These are phyloP conservation scores for Fistulinella cinereoalba DNA, from an alignment of 1,284 basidiomycete species.

Conservation along the genomic window DNA sequence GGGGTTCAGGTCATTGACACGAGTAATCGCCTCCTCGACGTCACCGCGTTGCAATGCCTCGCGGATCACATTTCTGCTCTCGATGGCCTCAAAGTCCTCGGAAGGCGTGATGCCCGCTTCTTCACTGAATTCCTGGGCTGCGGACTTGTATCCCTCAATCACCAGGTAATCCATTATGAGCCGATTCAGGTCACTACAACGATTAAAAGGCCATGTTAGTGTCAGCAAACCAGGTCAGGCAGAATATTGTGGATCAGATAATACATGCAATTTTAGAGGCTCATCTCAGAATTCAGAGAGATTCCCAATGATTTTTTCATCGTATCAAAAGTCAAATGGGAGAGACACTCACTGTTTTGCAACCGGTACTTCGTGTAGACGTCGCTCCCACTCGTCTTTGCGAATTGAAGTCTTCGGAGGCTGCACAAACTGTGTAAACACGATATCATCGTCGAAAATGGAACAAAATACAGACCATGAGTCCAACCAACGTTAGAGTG, in stretches of 20 bases:
- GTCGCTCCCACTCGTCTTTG: conserved; percentile 73
- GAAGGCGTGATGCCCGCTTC: conserved; percentile 78
- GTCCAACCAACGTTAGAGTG: conserved; percentile 8
- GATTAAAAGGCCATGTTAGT: conserved; percentile 28
- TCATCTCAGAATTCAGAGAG: conserved; percentile 79
- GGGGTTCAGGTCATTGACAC: conserved; percentile 94
- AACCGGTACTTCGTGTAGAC: conserved; percentile 69
- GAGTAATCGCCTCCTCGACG: conserved; percentile 89
- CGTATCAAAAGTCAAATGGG: conserved; percentile 30
- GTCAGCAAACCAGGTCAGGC: conserved; percentile 31
- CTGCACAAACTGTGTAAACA: conserved; percentile 16
- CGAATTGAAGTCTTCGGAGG: conserved; percentile 54
- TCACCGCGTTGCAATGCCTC: conserved; percentile 93
- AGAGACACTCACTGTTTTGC: conserved; percentile 68
- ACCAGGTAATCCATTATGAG: conserved; percentile 99
- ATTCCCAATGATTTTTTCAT: conserved; percentile 80
- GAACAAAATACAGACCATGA: conserved; percentile 31
- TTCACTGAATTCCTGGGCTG: conserved; percentile 89
- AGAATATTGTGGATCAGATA: conserved; percentile 56
- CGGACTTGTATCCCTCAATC: conserved; percentile 95
- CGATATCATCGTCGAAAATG: background rate
- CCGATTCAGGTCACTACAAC: conserved; percentile 80
- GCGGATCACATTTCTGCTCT: conserved; percentile 90
- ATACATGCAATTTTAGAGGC: conserved; percentile 67
- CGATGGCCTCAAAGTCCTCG: conserved; percentile 89